Percentiles rank a stretch among this genome's conserved stretches.
Evolutionary conservation across 108 stramenopile species (phyloP).

Genomic region (Licmophora abbreviata): DNA sequence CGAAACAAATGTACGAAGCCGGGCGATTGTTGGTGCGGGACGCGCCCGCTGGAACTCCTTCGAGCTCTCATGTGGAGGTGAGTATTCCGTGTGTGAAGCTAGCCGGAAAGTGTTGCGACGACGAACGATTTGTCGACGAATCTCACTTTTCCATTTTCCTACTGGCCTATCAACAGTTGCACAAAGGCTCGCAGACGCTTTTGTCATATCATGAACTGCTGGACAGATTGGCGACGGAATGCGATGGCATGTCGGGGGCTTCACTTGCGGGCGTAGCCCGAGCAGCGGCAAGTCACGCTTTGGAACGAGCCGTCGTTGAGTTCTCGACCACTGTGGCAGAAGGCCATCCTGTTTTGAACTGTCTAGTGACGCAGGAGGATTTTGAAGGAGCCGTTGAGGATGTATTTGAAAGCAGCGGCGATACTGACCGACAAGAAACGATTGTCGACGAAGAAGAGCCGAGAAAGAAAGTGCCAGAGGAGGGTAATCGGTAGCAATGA

Average conservation of each 20-base stretch:
- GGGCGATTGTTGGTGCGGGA: slow-evolving; percentile 67
- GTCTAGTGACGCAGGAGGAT: slow-evolving; percentile 57
- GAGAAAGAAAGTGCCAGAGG: no score
- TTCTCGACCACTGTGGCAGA: slow-evolving; percentile 13
- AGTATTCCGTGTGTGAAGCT: slow-evolving; percentile 1
- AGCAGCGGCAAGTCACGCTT: slow-evolving; percentile 69
- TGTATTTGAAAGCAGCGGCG: slow-evolving; percentile 33
- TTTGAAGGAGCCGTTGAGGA: slow-evolving; percentile 65
- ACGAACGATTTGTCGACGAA: slow-evolving; percentile 1
- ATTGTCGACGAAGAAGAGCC: background rate
- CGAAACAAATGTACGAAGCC: slow-evolving; percentile 54
- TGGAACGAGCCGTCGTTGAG: slow-evolving; percentile 60
- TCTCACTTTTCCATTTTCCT: background rate
- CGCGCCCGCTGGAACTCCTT: slow-evolving; percentile 49
- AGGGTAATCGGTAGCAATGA: no score
- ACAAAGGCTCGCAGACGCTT: slow-evolving; percentile 6
- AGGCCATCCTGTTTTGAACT: slow-evolving; percentile 36
- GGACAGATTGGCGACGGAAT: slow-evolving; percentile 41
- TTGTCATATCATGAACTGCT: slow-evolving; percentile 55
- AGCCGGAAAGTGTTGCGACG: background rate
- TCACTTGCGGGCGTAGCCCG: slow-evolving; percentile 66
- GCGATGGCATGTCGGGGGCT: slow-evolving; percentile 78
- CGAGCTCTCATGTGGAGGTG: slow-evolving; percentile 22
- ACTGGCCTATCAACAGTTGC: background rate
- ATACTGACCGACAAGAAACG: slow-evolving; percentile 13